phyloP scores from a whole-genome alignment of 2,329 filamentous ascomycete genomes.

The Monosporascus cannonballus region DNA sequence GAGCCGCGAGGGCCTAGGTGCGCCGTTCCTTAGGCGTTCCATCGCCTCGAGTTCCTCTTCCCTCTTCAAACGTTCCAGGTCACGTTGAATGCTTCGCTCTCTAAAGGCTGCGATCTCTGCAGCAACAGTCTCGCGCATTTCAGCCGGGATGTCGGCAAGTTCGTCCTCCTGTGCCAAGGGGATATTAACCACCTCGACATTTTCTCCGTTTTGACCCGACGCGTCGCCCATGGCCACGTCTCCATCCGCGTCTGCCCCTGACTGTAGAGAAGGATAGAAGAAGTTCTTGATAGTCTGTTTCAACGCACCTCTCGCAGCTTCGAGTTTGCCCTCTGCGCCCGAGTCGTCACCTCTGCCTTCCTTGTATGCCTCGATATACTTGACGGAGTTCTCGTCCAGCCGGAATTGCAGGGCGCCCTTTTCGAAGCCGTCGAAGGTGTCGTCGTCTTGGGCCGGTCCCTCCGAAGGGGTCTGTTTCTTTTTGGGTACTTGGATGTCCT shows the following conservation, averaged over 20 bases:
- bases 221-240: slow-evolving; percentile 65
- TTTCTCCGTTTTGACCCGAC: slow-evolving; percentile 49
- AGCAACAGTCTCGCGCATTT: slow-evolving; percentile 92
- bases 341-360: slow-evolving; percentile 59
- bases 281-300: slow-evolving; percentile 64
- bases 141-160: slow-evolving; percentile 86
- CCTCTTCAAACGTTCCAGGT: slow-evolving; percentile 77
- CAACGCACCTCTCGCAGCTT: slow-evolving; percentile 62
- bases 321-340: slow-evolving; percentile 60
- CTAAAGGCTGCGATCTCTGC: slow-evolving; percentile 92
- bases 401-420: slow-evolving; percentile 67
- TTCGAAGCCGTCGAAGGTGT: slow-evolving; percentile 50
- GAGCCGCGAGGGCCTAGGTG: slow-evolving; percentile 57
- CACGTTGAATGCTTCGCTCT: slow-evolving; percentile 81
- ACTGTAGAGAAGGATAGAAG: slow-evolving; percentile 56
- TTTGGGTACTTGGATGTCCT: slow-evolving; percentile 73
- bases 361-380: slow-evolving; percentile 80
- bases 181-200: slow-evolving; percentile 84
- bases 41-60: slow-evolving; percentile 91
- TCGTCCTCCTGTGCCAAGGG: slow-evolving; percentile 86
- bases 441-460: slow-evolving; percentile 34
- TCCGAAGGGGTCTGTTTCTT: slow-evolving; percentile 60
- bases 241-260: slow-evolving; percentile 54
- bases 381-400: slow-evolving; percentile 75
- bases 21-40: slow-evolving; percentile 69